These are phyloP conservation scores for Primulina eburnea DNA, from an alignment of 257 asterid genomes.

Conservation along the genomic window DNA sequence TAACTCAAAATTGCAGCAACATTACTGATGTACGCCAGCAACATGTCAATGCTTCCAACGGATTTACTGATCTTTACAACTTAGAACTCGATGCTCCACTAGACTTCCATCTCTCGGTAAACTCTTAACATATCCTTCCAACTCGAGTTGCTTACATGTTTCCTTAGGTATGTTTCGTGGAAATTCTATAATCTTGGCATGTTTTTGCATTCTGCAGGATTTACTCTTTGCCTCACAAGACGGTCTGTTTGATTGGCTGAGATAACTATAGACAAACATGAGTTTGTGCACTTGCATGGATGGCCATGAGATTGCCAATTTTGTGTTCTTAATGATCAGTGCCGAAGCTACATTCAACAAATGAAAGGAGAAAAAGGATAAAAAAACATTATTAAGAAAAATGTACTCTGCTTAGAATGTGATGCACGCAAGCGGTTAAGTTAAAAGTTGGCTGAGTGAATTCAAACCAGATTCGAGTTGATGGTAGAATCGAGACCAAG, in stretches of 20 bases:
- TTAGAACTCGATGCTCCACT: constrained; percentile 66
- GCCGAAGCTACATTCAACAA: background rate
- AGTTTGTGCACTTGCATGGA: background rate
- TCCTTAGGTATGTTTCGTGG: too few species aligned
- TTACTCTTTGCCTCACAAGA: constrained; percentile 56
- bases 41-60: constrained; percentile 29
- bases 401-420: background rate
- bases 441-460: too few species aligned
- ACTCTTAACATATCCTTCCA: constrained; percentile 4
- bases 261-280: constrained; percentile 31
- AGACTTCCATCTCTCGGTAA: constrained; percentile 51
- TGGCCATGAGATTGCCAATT: constrained; percentile 4
- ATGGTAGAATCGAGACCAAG: too few species aligned
- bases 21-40: constrained; percentile 25
- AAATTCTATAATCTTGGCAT: background rate
- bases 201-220: constrained; percentile 43
- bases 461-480: too few species aligned
- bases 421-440: too few species aligned
- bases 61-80: constrained; percentile 55
- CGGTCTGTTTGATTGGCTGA: constrained; percentile 52
- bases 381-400: background rate
- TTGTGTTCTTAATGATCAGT: constrained; percentile 2
- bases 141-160: background rate
- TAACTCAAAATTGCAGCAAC: constrained; percentile 29
- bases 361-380: background rate